Evolutionary conservation across 257 asterid species (phyloP).

Genomic region (Solanum habrochaites): DNA sequence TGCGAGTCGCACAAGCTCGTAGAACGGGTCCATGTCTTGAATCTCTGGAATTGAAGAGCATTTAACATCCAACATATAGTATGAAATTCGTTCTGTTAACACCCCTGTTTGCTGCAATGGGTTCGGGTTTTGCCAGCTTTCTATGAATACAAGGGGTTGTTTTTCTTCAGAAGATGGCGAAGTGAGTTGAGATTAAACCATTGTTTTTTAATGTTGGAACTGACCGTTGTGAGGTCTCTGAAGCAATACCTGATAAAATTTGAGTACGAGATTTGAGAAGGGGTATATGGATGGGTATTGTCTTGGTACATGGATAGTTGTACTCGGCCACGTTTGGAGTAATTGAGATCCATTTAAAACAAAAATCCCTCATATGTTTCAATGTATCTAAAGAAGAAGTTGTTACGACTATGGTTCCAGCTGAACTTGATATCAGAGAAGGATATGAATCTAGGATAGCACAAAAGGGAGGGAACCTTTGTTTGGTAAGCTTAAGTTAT

Average conservation of each 20-base stretch:
- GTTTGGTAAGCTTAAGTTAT: not conserved
- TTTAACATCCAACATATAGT: not conserved
- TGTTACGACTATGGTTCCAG: not conserved
- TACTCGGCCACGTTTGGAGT: not conserved
- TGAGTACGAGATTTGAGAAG: not conserved
- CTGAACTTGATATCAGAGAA: not conserved
- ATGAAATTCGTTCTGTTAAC: not conserved
- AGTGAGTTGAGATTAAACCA: not conserved
- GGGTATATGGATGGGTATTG: not conserved
- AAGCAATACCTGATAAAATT: not conserved
- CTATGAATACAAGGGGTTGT: not conserved
- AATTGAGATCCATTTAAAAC: not conserved
- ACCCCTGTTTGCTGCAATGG: not conserved
- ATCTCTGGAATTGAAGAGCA: not conserved
- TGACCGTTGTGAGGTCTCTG: not conserved
- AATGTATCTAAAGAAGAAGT: not conserved
- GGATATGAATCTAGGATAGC: not conserved
- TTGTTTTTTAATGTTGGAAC: not conserved
- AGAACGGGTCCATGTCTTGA: not conserved
- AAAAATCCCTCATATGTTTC: not conserved
- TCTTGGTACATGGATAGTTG: not conserved
- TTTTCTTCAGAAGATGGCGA: not conserved
- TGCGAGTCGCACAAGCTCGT: not conserved
- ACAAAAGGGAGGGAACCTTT: not conserved
- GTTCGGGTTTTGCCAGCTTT: not conserved